Evolutionary conservation across 2,329 filamentous ascomycete genomes (phyloP), one percentile per base, ranked within the genome.

Genomic region (Didymella segeticola): DNA sequence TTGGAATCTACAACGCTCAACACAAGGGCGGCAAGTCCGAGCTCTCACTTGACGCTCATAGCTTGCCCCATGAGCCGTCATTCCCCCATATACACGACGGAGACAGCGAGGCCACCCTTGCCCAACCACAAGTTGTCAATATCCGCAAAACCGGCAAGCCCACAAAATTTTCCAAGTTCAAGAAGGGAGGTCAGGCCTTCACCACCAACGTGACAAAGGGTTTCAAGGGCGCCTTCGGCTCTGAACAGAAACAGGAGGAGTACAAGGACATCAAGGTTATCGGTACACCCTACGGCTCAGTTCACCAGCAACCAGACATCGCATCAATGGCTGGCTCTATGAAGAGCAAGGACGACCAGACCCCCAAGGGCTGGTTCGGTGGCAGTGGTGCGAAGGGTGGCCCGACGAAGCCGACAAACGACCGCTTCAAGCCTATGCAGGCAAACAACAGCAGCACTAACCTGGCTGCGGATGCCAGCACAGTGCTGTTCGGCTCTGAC

Each of bases 131-230:
- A 56, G 90, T 98, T 27, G 90, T 98, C 56, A 96, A 95, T 67
- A 96, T 98, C 58, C 87, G 92, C 66, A 98, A 97, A 59, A 68
- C 69, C 78, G 92, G 90, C 25, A 92, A 96, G 71, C 87, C 89
- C 47, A 96, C 92, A 79, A 98, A 97, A 75, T 97, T 97, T 78
- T 96, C 96, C 78, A 96, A 96, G 78, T 98, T 95, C 93, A 96
- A 97, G 83, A 96, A 96, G 80, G 92, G 92, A 31, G 91, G 91
- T 31, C 93, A 96, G 77, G 93, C 90, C 50, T 88, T 98, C 66
- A 93, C 93, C 23, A 96, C 97, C 75, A 93, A 93, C 69, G 90
- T 98, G 45, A 89, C 90, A 57, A 97, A 97, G 79, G 92, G 93
- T 46, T 87, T 98, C 74, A 96, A 96, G 75, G 90, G 92, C 48